Evolutionary conservation across 139 green algal genomes (phyloP).

Genomic region (Yamagishiella unicocca): DNA sequence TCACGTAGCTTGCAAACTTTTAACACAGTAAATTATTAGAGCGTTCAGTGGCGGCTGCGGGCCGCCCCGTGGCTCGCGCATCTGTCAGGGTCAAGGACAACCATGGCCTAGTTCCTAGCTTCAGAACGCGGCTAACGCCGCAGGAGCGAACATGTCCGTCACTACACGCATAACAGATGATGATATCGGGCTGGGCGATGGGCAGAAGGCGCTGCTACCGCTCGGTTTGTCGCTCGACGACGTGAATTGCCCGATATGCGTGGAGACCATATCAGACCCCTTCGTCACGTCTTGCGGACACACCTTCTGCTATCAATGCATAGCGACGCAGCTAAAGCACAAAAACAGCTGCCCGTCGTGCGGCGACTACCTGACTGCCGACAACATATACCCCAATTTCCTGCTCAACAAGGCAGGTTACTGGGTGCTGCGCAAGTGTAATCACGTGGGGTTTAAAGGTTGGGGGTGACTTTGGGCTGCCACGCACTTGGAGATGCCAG

Average conservation of each 20-base stretch:
- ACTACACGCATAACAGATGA: slow-evolving; percentile 29
- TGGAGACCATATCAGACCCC: slow-evolving; percentile 79
- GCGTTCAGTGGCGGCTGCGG: neutral
- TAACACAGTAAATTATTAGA: too few species aligned
- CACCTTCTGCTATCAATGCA: slow-evolving; percentile 88
- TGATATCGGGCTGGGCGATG: neutral
- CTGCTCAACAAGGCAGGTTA: slow-evolving; percentile 79
- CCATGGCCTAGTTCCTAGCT: neutral
- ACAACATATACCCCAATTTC: slow-evolving; percentile 87
- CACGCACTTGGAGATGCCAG: too few species aligned
- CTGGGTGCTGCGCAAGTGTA: too few species aligned
- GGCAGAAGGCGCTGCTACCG: slow-evolving; percentile 3
- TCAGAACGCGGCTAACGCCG: neutral
- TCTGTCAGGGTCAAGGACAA: slow-evolving; percentile 11
- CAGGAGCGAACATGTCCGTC: slow-evolving; percentile 20
- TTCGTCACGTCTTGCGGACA: slow-evolving; percentile 90
- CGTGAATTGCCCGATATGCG: slow-evolving; percentile 85
- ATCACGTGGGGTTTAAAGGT: too few species aligned
- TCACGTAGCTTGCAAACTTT: neutral
- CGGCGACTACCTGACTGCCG: slow-evolving; percentile 69
- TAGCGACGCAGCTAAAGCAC: slow-evolving; percentile 77
- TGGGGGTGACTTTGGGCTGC: too few species aligned
- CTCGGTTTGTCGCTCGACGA: slow-evolving; percentile 56
- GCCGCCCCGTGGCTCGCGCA: neutral
- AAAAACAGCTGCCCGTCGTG: slow-evolving; percentile 82